Conservation (phyloP, 2,329 filamentous ascomycete species). For the Golovinomyces cichoracearum region DNA sequence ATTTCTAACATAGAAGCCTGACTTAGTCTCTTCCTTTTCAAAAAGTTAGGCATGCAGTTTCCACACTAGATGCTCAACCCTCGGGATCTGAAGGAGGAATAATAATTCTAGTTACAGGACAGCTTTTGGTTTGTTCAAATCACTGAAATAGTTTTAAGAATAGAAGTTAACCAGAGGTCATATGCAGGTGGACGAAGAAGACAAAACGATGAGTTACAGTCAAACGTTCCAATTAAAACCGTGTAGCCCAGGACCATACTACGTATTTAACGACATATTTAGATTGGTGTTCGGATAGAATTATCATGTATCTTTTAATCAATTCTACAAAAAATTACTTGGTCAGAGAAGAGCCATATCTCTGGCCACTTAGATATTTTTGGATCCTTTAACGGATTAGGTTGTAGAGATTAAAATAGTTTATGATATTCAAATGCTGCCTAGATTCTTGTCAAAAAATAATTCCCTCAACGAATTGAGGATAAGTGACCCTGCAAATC, state of each 20-base stretch:
- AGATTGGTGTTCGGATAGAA: slow-evolving; percentile 50
- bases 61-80: slow-evolving; percentile 65
- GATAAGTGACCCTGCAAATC: too few relatives aligned
- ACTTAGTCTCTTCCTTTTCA: slow-evolving; percentile 48
- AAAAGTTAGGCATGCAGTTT: slow-evolving; percentile 53
- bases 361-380: too few relatives aligned
- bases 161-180: slow-evolving; percentile 4
- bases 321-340: too few relatives aligned
- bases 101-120: slow-evolving; percentile 68
- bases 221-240: slow-evolving; percentile 69
- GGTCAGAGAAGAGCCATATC: too few relatives aligned
- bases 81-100: slow-evolving; percentile 40
- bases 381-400: too few relatives aligned
- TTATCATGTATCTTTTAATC: too few relatives aligned
- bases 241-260: slow-evolving; percentile 44
- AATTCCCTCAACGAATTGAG: too few relatives aligned
- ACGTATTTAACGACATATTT: slow-evolving; percentile 87
- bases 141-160: neutral
- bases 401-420: too few relatives aligned
- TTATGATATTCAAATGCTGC: too few relatives aligned
- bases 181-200: slow-evolving; percentile 57
- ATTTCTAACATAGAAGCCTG: neutral
- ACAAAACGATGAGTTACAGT: slow-evolving; percentile 70
- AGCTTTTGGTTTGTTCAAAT: slow-evolving; percentile 39
- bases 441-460: too few relatives aligned